Base-by-base conservation (phyloP, 1,284 basidiomycete genomes). In the Pterulicium gracile region DNA sequence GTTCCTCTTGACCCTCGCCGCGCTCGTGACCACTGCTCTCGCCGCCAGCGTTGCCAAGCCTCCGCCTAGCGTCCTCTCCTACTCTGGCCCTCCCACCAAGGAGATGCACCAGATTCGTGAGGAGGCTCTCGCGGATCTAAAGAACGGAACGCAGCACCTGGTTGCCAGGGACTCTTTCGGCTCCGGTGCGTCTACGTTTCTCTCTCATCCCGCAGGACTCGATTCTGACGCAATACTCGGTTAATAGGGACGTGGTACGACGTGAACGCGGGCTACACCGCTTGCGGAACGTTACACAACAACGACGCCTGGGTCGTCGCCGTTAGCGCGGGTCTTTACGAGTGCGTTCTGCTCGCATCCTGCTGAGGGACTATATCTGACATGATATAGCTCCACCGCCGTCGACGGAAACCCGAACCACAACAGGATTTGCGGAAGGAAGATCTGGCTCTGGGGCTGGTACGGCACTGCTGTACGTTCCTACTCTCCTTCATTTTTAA, bases 391-490 rank as follows among this genome's bases (percentile, higher is more conserved):
- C 36, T 39, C 36, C 5, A 39, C 36, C 15, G 36, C 36, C 5
- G 36, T 39, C 15, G 36, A 39, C 36, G 36, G 36, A 7, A 39
- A 39, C 15, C 36, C 36, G 7, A 39, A 39, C 15, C 36, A 39
- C 15, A 39, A 39, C 36, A 39, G n/a, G 4, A 39, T 39, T 17
- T 39, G 36, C 19, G 36, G 36, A 39, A 39, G 36, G 15, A 39
- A 39, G 36, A 39, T 39, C 36, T 39, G 36, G 36, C 36, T 39
- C 36, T 39, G 36, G 36, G 36, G 36, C 5, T 39, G 36, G 36
- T 39, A 39, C 36, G 36, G 36, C 19, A 39, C 36, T 17, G 5
- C 36, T 39, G 36, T 39, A 17, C n/a, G 36, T 17, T 18, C n/a
- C 36, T 39, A 15, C 36, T 39, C 19, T 17, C 15, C 7, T 10